Evolutionary conservation across 345 rosid genomes (phyloP), one percentile per base, ranked within the genome.

Genomic region (Xanthoceras sorbifolium): DNA sequence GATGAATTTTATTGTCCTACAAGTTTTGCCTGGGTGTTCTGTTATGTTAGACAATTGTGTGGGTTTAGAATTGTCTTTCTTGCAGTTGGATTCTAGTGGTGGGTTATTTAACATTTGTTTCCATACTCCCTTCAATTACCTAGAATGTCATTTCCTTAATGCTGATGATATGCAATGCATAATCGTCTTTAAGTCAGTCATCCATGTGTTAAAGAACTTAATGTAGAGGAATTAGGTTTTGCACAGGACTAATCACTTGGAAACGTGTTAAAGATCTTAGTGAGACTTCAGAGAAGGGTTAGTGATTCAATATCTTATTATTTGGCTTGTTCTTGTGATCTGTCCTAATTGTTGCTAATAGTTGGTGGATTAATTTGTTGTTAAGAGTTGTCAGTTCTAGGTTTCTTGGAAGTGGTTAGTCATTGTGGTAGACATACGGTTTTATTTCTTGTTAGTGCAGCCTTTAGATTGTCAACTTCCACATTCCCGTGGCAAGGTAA

Each of bases 341-440:
- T 69, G 14, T 68, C n/a, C 7, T 10, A 18, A 29, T 6, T 32
- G 8, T 23, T 22, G 36, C 72, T 31, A 48, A 20, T 70, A 32
- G 20, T 54, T 32, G 74, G 46, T 5, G 9, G 9, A 32, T 55
- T 22, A 36, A 22, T 52, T 8, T 20, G 9, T 34, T 55, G n/a
- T 11, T 40, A 28, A 10, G 23, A 12, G 48, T 12, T 67, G 29
- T 52, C 44, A 9, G 44, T 70, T 36, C 28, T 70, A 23, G 74
- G 55, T 54, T 55, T 70, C 22, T 9, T 31, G 62, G 20, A 50
- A 69, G 50, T 65, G 69, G 50, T n/a, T 14, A 64, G 52, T 40
- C 23, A 4, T 40, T 9, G 17, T 4, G 34, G 55, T 6, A 14
- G 55, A 23, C 34, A 6, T 14, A 6, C 5, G 11, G 28, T 67